phyloP scores from a whole-genome alignment of 106 monocot genomes.

The Dendrobium officinale region DNA sequence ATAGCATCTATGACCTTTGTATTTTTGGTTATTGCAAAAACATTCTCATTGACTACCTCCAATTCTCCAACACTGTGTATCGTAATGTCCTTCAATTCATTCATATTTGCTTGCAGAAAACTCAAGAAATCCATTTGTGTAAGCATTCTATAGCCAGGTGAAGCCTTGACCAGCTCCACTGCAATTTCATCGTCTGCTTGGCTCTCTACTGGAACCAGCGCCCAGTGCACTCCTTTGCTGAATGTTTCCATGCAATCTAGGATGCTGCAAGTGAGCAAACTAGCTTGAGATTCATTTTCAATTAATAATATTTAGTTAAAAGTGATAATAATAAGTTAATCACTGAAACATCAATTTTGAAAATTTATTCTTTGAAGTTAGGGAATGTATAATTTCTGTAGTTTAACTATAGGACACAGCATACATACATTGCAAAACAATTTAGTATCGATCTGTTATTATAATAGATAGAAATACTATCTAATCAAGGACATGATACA shows the following conservation, averaged over 20 bases:
- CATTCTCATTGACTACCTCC: conserved; percentile 32
- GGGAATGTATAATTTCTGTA: too few relatives aligned
- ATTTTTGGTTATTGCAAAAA: conserved; percentile 39
- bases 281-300: neutral
- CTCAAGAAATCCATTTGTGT: conserved; percentile 70
- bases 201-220: conserved; percentile 67
- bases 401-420: too few relatives aligned
- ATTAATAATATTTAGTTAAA: too few relatives aligned
- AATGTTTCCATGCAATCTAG: conserved; percentile 83
- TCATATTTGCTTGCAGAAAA: conserved; percentile 25
- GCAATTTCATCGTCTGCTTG: conserved; percentile 13
- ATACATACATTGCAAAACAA: too few relatives aligned
- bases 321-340: too few relatives aligned
- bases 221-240: conserved; percentile 87
- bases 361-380: too few relatives aligned
- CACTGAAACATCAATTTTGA: too few relatives aligned
- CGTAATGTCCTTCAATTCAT: conserved; percentile 38
- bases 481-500: too few relatives aligned
- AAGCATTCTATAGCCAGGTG: conserved; percentile 79
- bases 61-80: conserved; percentile 25
- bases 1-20: conserved; percentile 44
- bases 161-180: conserved; percentile 50
- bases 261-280: conserved; percentile 25
- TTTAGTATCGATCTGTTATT: too few relatives aligned
- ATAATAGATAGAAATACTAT: too few relatives aligned